Evolutionary conservation across 768 basidiomycete genomes (phyloP), one percentile per base, ranked within the genome.

Genomic region (Podaxis sp.): DNA sequence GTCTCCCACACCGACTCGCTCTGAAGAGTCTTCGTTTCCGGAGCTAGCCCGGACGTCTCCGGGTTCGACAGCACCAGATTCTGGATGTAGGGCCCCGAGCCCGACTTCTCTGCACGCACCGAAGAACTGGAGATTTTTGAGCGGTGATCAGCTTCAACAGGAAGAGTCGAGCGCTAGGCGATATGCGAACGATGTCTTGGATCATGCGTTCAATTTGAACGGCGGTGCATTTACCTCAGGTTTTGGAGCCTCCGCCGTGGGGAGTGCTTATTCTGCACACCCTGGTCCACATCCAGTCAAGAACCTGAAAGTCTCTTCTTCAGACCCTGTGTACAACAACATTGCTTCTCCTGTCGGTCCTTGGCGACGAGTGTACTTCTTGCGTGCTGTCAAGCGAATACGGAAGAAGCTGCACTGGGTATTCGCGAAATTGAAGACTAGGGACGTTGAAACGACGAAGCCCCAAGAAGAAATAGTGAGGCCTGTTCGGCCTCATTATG

Each of bases 1-100:
- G 44, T 70, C 70, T 13, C 70, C 73, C 52, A 63, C 61, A 24
- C 56, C 61, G 3, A 22, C 46, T n/a, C 56, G 68, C 30, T 62
- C 65, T 10, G 60, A 63, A 12, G 48, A 26, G 2, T 48, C 36
- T 51, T 57, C 65, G 13, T 46, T 62, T 22, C 65, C 69, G 20
- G 58, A 61, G n/a, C 48, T 46, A 55, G 36, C 58, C 8, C 48
- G 60, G 26, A 53, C 64, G 6, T 69, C 69, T 33, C 58, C 60
- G n/a, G 65, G 62, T 55, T 54, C 58, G 13, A 24, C 58, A 11
- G 38, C 53, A 4, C 62, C 63, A 24, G 49, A 56, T 5, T 56
- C 61, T 12, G 61, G 26, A 37, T 41, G 55, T 15, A 48, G 17
- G 36, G 38, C 36, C 26, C 13, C 33, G 11, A 28, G 24, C 12